phyloP scores from a whole-genome alignment of 768 basidiomycete species.

The Hericium rajendrae region DNA sequence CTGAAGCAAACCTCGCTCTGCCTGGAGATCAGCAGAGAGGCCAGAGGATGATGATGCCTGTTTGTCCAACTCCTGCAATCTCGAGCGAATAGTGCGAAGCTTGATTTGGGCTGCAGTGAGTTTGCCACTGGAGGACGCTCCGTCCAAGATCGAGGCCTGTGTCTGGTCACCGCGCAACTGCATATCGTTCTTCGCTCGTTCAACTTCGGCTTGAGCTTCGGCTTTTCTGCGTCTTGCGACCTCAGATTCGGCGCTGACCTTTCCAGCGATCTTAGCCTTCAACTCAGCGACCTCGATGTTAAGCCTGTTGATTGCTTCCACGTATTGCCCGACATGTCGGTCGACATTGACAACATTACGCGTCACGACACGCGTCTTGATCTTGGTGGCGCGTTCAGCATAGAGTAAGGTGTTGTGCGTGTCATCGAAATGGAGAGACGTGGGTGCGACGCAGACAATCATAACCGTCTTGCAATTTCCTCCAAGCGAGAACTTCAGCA shows the following conservation, averaged over 20 bases:
- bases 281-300: slow-evolving; percentile 77
- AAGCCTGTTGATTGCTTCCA: slow-evolving; percentile 87
- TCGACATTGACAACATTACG: slow-evolving; percentile 93
- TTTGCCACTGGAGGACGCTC: slow-evolving; percentile 64
- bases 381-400: slow-evolving; percentile 95
- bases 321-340: slow-evolving; percentile 90
- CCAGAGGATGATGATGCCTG: slow-evolving; percentile 25
- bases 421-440: slow-evolving; percentile 93
- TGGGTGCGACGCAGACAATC: slow-evolving; percentile 96
- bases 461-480: slow-evolving; percentile 99
- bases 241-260: slow-evolving; percentile 52
- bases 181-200: slow-evolving; percentile 65
- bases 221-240: slow-evolving; percentile 53
- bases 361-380: slow-evolving; percentile 95
- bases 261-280: slow-evolving; percentile 75
- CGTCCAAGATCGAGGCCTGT: slow-evolving; percentile 61
- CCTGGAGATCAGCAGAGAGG: slow-evolving; percentile 51
- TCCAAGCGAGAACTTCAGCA: slow-evolving; percentile 95
- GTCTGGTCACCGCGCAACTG: slow-evolving; percentile 63
- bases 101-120: slow-evolving; percentile 62
- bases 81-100: slow-evolving; percentile 49
- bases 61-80: slow-evolving; percentile 48
- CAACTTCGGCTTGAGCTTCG: slow-evolving; percentile 68
- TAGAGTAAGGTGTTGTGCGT: slow-evolving; percentile 97
- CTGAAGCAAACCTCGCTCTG: slow-evolving; percentile 61